Percentiles rank a stretch among this genome's conserved stretches.
These are phyloP conservation scores for Sclerotinia sclerotiorum DNA, from an alignment of 2,329 filamentous ascomycete species.

Conservation along the genomic window DNA sequence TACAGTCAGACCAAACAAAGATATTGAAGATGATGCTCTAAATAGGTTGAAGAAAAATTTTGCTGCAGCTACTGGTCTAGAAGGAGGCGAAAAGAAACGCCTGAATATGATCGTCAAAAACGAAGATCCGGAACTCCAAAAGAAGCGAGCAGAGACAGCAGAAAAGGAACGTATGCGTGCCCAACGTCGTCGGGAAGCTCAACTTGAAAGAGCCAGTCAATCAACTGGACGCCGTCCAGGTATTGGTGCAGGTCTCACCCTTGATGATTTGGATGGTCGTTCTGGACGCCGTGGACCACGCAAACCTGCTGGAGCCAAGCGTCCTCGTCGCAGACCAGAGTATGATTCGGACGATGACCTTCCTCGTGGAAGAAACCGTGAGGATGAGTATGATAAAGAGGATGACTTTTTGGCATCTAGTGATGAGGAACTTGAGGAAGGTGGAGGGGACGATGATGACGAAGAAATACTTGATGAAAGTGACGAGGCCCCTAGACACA, in stretches of 20 bases:
- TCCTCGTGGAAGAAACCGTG: conserved; percentile 54
- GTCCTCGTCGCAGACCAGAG: conserved; percentile 59
- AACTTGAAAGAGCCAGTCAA: conserved; percentile 56
- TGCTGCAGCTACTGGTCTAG: conserved; percentile 58
- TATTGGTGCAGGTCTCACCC: conserved; percentile 59
- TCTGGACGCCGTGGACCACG: conserved; percentile 53
- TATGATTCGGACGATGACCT: conserved; percentile 78
- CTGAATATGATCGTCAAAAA: conserved; percentile 69
- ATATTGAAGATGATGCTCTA: conserved; percentile 69
- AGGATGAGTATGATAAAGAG: conserved; percentile 76
- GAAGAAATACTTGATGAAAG: conserved; percentile 48
- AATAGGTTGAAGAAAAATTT: conserved; percentile 66
- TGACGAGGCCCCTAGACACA: conserved; percentile 37
- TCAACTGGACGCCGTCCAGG: conserved; percentile 42
- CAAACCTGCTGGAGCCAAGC: conserved; percentile 51
- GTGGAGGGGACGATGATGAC: conserved; percentile 52
- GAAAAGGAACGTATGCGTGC: conserved; percentile 72
- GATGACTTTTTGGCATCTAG: conserved; percentile 77
- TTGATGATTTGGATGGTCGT: conserved; percentile 67
- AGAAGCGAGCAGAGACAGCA: conserved; percentile 69
- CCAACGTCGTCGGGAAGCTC: conserved; percentile 66
- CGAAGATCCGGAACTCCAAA: conserved; percentile 73
- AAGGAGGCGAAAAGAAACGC: conserved; percentile 53
- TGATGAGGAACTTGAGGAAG: conserved; percentile 65
- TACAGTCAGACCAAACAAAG: conserved; percentile 65